These are phyloP conservation scores for Penicillium silybi DNA, from an alignment of 495 filamentous ascomycete species.

Conservation along the genomic window DNA sequence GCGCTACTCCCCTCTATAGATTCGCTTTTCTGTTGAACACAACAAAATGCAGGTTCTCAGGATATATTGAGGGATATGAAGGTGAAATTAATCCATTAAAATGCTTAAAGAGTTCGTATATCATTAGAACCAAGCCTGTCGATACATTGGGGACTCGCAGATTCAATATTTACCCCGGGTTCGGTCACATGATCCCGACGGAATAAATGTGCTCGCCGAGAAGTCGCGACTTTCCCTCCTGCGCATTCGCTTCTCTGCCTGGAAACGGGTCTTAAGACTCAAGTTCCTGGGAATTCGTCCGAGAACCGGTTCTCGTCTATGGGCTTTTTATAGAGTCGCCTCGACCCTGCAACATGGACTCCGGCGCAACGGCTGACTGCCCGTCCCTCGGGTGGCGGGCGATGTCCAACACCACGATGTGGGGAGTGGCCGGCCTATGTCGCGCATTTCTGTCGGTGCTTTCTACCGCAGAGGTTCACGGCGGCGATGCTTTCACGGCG, in stretches of 20 bases:
- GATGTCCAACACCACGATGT: slow-evolving; percentile 40
- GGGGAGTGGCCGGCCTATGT: slow-evolving; percentile 42
- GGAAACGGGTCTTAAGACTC: background rate
- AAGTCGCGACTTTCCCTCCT: slow-evolving; percentile 3
- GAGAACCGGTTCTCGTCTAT: slow-evolving; percentile 17
- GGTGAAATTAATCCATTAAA: background rate
- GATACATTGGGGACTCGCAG: background rate
- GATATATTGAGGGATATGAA: background rate
- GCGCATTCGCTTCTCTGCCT: background rate
- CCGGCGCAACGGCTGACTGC: slow-evolving; percentile 37
- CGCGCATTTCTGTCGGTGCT: slow-evolving; percentile 43
- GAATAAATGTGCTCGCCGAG: slow-evolving; percentile 14
- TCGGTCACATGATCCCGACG: slow-evolving; percentile 26
- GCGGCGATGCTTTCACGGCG: slow-evolving; percentile 70
- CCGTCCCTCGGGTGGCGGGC: slow-evolving; percentile 44
- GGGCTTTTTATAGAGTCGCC: slow-evolving; percentile 23
- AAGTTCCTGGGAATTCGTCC: slow-evolving; percentile 1
- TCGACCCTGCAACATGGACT: slow-evolving; percentile 33
- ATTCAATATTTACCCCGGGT: slow-evolving; percentile 13
- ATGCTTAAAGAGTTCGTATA: background rate
- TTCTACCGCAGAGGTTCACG: slow-evolving; percentile 57
- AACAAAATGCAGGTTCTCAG: background rate
- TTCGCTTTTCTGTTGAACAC: background rate
- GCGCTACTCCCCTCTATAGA: slow-evolving; percentile 11
- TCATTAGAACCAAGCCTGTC: background rate